Conservation (phyloP, 1,284 basidiomycete species). For the Microbotryomycetes sp. region DNA sequence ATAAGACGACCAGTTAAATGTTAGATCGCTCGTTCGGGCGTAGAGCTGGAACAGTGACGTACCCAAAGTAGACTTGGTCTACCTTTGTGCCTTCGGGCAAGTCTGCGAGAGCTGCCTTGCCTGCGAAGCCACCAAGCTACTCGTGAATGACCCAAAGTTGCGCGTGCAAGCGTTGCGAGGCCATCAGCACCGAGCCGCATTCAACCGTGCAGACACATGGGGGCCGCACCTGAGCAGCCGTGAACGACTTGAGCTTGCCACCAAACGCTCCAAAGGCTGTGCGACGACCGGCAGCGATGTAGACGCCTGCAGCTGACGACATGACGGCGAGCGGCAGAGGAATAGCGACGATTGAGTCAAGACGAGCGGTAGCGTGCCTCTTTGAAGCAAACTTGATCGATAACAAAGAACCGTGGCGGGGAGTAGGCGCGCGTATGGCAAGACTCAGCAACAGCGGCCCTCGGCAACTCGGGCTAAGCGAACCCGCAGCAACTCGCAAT, state of each 20-base stretch:
- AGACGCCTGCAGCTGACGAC: conserved; percentile 11
- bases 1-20: neutral
- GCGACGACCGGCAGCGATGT: conserved; percentile 45
- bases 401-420: no score
- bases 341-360: no score
- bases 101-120: conserved; percentile 48
- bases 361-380: no score
- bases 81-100: conserved; percentile 45
- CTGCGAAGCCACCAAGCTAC: conserved; percentile 48
- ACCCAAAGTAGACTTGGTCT: conserved; percentile 48
- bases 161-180: neutral
- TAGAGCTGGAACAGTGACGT: conserved; percentile 19
- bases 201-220: conserved; percentile 13
- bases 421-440: no score
- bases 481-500: no score
- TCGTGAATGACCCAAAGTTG: conserved; percentile 18
- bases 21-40: neutral
- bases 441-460: no score
- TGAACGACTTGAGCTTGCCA: conserved; percentile 46
- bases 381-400: no score
- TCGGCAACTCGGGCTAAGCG: no score
- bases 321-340: no score
- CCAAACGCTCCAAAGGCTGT: conserved; percentile 52
- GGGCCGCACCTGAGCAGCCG: conserved; percentile 37
- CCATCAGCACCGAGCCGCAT: neutral